Percentiles rank a stretch among this genome's conserved stretches.
Evolutionary conservation across 371 early-diverging fungal species (phyloP).

Genomic region (Zopfochytrium polystomum): DNA sequence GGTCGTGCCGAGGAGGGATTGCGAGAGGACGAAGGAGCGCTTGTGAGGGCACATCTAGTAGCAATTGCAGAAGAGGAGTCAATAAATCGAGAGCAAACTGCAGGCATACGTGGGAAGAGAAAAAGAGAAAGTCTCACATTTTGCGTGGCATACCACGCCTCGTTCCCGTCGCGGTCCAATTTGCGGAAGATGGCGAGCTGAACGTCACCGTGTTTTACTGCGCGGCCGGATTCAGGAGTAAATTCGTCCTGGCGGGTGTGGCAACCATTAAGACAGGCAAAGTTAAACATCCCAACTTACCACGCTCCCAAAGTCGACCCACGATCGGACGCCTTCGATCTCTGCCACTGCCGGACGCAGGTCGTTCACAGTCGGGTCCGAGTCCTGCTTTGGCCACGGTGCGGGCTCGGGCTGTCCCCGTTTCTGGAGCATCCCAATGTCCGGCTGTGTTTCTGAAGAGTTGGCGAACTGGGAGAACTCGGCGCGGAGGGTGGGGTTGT

Average conservation of each 20-base stretch:
- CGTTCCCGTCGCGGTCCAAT: slow-evolving; percentile 23
- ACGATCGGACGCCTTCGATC: too few species aligned
- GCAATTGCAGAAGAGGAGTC: neutral
- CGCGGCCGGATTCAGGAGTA: slow-evolving; percentile 56
- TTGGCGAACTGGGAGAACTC: slow-evolving; percentile 64
- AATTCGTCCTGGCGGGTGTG: too few species aligned
- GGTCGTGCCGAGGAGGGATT: slow-evolving; percentile 61
- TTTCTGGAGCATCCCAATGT: slow-evolving; percentile 58
- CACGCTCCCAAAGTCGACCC: too few species aligned
- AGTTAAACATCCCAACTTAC: too few species aligned
- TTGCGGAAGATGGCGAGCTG: slow-evolving; percentile 61
- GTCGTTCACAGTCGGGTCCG: too few species aligned
- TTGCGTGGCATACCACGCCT: slow-evolving; percentile 64
- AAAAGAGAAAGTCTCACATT: slow-evolving; percentile 48
- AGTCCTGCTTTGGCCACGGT: too few species aligned
- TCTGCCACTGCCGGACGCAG: too few species aligned
- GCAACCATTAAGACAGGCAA: too few species aligned
- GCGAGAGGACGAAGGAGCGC: slow-evolving; percentile 62
- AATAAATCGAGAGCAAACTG: neutral
- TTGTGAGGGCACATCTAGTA: slow-evolving; percentile 66
- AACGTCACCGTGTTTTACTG: slow-evolving; percentile 55
- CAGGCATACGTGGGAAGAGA: too few species aligned
- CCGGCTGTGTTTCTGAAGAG: slow-evolving; percentile 46
- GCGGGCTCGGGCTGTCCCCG: slow-evolving; percentile 64
- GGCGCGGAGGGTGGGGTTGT: slow-evolving; percentile 51